Percentiles rank a stretch among this genome's conserved stretches.
phyloP scores from a whole-genome alignment of 2,329 filamentous ascomycete genomes.

The Exophiala sp. region DNA sequence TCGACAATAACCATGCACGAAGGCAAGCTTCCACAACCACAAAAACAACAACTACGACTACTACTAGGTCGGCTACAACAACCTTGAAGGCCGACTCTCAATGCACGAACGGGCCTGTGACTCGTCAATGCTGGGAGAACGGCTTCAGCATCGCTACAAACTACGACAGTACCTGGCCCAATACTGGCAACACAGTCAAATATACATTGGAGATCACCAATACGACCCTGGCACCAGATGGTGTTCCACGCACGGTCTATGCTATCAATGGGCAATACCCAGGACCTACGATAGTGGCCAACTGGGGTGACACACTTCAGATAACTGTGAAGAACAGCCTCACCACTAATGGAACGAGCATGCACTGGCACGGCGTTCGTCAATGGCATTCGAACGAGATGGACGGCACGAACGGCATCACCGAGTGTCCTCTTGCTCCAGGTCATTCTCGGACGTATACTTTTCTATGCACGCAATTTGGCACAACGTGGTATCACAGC shows the following conservation, averaged over 20 bases:
- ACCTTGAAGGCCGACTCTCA: slow-evolving; percentile 14
- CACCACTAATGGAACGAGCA: slow-evolving; percentile 56
- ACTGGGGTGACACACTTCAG: slow-evolving; percentile 57
- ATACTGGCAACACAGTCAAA: slow-evolving; percentile 26
- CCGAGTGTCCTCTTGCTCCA: slow-evolving; percentile 52
- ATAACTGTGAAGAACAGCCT: slow-evolving; percentile 55
- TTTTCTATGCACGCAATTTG: slow-evolving; percentile 56
- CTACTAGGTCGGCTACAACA: slow-evolving; percentile 9
- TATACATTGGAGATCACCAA: slow-evolving; percentile 28
- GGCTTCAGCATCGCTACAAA: slow-evolving; percentile 29
- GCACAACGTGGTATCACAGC: slow-evolving; percentile 60
- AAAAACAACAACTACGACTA: neutral
- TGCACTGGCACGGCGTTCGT: slow-evolving; percentile 63
- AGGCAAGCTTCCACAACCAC: slow-evolving; percentile 9
- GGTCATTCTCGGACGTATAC: slow-evolving; percentile 55
- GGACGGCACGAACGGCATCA: slow-evolving; percentile 56
- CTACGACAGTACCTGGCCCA: slow-evolving; percentile 28
- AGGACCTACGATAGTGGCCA: slow-evolving; percentile 62
- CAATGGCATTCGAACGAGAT: slow-evolving; percentile 54
- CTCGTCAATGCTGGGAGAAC: slow-evolving; percentile 28
- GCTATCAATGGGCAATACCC: slow-evolving; percentile 63
- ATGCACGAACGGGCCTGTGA: slow-evolving; percentile 26
- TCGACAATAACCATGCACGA: slow-evolving; percentile 12
- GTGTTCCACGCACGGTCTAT: slow-evolving; percentile 37
- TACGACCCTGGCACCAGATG: slow-evolving; percentile 45